phyloP scores from a whole-genome alignment of 345 rosid species.

The Lepidium didymum region DNA sequence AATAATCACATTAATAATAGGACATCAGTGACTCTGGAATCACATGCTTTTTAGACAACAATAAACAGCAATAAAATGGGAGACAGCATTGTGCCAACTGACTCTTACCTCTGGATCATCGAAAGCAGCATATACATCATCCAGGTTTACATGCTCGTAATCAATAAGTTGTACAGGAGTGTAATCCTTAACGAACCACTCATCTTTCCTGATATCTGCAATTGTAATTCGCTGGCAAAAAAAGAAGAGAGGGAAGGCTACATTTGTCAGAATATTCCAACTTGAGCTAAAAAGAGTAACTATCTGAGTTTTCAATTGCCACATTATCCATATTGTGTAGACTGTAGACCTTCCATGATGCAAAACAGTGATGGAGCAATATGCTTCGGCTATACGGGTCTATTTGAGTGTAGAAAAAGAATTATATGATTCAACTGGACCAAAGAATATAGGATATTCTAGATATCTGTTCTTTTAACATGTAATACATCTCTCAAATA shows the following conservation, averaged over 20 bases:
- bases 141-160: slow-evolving; percentile 85
- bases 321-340: neutral
- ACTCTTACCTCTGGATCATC: slow-evolving; percentile 73
- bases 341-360: neutral
- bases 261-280: neutral
- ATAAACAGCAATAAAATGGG: neutral
- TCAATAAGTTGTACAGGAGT: slow-evolving; percentile 64
- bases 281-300: neutral
- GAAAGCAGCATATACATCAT: slow-evolving; percentile 88
- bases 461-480: slow-evolving; percentile 1
- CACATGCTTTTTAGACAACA: neutral
- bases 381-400: neutral
- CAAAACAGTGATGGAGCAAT: neutral
- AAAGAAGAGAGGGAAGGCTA: neutral
- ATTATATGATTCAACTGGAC: neutral
- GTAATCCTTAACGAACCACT: slow-evolving; percentile 72
- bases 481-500: neutral
- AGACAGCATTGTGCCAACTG: neutral
- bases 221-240: slow-evolving; percentile 69
- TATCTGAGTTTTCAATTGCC: neutral
- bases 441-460: neutral
- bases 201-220: slow-evolving; percentile 68
- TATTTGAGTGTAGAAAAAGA: neutral
- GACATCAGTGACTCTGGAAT: neutral
- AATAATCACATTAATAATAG: neutral